phyloP scores from a whole-genome alignment of 2,329 filamentous ascomycete genomes.

The Sporothrix sp. region DNA sequence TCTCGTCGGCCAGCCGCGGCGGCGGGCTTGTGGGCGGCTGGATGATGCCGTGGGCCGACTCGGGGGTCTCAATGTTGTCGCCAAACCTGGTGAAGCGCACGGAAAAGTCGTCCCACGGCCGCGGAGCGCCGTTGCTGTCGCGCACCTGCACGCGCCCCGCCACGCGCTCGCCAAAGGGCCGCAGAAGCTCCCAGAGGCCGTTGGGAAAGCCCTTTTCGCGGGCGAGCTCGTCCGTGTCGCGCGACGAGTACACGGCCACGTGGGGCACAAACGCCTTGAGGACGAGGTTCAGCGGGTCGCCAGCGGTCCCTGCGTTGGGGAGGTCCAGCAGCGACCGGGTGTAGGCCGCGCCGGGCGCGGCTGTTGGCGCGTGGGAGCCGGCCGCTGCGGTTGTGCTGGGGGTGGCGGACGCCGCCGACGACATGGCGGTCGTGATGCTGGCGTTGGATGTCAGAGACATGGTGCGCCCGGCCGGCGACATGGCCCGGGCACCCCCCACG shows the following conservation, averaged over 20 bases:
- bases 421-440: slow-evolving; percentile 20
- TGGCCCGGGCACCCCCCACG: slow-evolving; percentile 36
- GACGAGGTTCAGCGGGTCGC: slow-evolving; percentile 43
- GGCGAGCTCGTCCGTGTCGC: slow-evolving; percentile 72
- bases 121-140: slow-evolving; percentile 79
- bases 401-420: slow-evolving; percentile 19
- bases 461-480: slow-evolving; percentile 37
- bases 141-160: slow-evolving; percentile 81
- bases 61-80: slow-evolving; percentile 43
- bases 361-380: slow-evolving; percentile 15
- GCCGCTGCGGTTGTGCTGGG: not conserved
- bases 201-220: slow-evolving; percentile 73
- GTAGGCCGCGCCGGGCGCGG: slow-evolving; percentile 25
- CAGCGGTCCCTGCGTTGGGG: slow-evolving; percentile 11
- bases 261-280: slow-evolving; percentile 81
- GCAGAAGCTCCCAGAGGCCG: slow-evolving; percentile 74
- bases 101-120: slow-evolving; percentile 79
- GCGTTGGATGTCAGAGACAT: slow-evolving; percentile 37
- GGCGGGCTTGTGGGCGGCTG: slow-evolving; percentile 19
- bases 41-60: slow-evolving; percentile 29
- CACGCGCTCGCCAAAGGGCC: slow-evolving; percentile 83
- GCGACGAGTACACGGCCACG: slow-evolving; percentile 76
- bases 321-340: slow-evolving; percentile 31
- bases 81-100: slow-evolving; percentile 73
- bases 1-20: slow-evolving; percentile 3